Base-by-base conservation (phyloP, 192 early-diverging fungal species). In the Backusella sp. region DNA sequence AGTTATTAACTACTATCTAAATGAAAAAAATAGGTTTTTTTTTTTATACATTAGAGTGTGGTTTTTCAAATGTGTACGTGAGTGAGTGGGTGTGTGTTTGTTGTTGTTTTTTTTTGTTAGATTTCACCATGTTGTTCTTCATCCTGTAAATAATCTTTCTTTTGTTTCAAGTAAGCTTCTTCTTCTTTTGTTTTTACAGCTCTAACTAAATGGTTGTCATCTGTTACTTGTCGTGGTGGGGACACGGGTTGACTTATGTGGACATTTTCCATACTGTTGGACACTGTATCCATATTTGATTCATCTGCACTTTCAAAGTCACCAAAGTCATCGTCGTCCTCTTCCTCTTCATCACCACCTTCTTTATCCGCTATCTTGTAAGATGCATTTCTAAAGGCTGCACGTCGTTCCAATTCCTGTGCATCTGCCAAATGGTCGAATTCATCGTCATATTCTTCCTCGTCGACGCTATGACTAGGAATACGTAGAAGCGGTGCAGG, bases 111-210 rank as follows among this genome's bases (percentile, higher is more conserved):
- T 32, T 68, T 34, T 69, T 69, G n/a, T 70, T 76, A 76, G 21
- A 76, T 70, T 70, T 78, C 77, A 39, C 77, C 77, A 52, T 78
- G 62, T 56, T 78, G 77, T 52, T 73, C 77, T 46, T 68, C 71
- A 23, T 74, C 72, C 19, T 78, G 49, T 26, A 62, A 30, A 41
- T 53, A 68, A 36, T 73, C 71, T 19, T 66, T 69, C 36, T 42
- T 65, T 52, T 68, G 73, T 32, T 71, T 71, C 28, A 71, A 71
- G 21, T 37, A 35, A 9, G 39, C 46, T 15, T 66, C 59, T 65
- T 78, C 77, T 78, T 77, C 76, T 35, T 66, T 68, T 52, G 77
- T 78, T 34, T 73, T 68, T 26, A 78, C 46, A 19, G 77, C 77
- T 42, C 72, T 62, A 42, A 78, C 77, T 42, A 73, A 72, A 42